A percentile compares a stretch with the other conserved stretches of the same genome.
Conservation (phyloP, 2,329 filamentous ascomycete species). For the Phialophora chinensis region DNA sequence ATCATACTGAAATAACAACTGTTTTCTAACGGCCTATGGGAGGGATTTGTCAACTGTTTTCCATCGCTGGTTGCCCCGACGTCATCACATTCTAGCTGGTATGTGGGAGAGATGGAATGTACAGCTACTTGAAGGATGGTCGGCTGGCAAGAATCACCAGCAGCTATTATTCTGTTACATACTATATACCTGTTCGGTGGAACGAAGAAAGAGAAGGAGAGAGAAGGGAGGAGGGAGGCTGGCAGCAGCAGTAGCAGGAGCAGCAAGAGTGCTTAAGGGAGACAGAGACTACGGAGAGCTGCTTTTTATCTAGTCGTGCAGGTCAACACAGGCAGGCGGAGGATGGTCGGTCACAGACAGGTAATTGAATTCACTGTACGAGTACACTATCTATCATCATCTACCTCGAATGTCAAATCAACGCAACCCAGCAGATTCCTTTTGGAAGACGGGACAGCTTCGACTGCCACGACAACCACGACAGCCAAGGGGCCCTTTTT, state of each 20-base stretch:
- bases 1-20: constrained; percentile 16
- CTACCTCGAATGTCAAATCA: neutral
- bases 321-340: neutral
- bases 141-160: constrained; percentile 3
- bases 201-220: neutral
- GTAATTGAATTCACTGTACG: constrained; percentile 1
- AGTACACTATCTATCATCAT: neutral
- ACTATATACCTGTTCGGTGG: constrained; percentile 5
- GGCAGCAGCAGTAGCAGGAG: neutral
- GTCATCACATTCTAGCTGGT: neutral
- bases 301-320: neutral
- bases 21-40: constrained; percentile 20
- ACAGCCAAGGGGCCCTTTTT: too few species aligned
- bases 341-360: neutral
- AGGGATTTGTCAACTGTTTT: constrained; percentile 10
- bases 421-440: too few species aligned
- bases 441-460: too few species aligned
- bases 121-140: neutral
- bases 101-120: constrained; percentile 6
- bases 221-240: neutral
- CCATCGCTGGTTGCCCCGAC: neutral
- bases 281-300: neutral
- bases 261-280: neutral
- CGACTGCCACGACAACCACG: too few species aligned
- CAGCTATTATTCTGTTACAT: constrained; percentile 6